Evolutionary conservation across 2,329 filamentous ascomycete species (phyloP).

Genomic region (Trichoderma semiorbis): DNA sequence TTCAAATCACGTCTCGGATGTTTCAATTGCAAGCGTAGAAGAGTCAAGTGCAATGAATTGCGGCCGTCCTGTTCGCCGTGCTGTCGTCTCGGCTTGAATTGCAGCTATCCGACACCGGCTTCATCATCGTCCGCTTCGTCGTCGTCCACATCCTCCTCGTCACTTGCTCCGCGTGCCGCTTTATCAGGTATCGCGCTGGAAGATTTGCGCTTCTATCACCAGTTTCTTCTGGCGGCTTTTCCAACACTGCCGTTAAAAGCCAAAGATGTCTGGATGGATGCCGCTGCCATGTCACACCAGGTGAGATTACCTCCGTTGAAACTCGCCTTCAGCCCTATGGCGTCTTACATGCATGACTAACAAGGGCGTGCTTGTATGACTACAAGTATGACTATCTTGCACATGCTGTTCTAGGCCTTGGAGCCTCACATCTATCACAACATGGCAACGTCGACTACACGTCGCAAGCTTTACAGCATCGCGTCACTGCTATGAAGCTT

Average conservation of each 20-base stretch:
- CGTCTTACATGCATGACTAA: background rate
- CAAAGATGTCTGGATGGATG: slow-evolving; percentile 33
- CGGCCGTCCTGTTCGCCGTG: slow-evolving; percentile 32
- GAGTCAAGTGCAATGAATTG: slow-evolving; percentile 33
- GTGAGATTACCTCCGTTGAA: slow-evolving; percentile 23
- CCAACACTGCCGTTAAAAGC: slow-evolving; percentile 35
- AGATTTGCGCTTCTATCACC: slow-evolving; percentile 50
- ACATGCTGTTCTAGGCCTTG: slow-evolving; percentile 37
- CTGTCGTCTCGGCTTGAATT: slow-evolving; percentile 32
- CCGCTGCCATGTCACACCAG: slow-evolving; percentile 34
- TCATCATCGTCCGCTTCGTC: background rate
- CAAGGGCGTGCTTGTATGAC: background rate
- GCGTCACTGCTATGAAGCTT: slow-evolving; percentile 34
- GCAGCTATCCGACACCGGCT: slow-evolving; percentile 30
- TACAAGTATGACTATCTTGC: slow-evolving; percentile 37
- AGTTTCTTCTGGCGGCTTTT: slow-evolving; percentile 44
- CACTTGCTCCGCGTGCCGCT: slow-evolving; percentile 15
- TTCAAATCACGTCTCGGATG: slow-evolving; percentile 33
- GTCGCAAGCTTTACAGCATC: slow-evolving; percentile 33
- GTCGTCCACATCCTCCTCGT: background rate
- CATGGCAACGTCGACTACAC: slow-evolving; percentile 28
- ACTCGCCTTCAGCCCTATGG: background rate
- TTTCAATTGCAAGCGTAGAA: slow-evolving; percentile 32
- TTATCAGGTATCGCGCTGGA: slow-evolving; percentile 34
- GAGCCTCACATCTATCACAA: slow-evolving; percentile 36